phyloP scores from a whole-genome alignment of 129 eudicot species.

The Artemisia annua region DNA sequence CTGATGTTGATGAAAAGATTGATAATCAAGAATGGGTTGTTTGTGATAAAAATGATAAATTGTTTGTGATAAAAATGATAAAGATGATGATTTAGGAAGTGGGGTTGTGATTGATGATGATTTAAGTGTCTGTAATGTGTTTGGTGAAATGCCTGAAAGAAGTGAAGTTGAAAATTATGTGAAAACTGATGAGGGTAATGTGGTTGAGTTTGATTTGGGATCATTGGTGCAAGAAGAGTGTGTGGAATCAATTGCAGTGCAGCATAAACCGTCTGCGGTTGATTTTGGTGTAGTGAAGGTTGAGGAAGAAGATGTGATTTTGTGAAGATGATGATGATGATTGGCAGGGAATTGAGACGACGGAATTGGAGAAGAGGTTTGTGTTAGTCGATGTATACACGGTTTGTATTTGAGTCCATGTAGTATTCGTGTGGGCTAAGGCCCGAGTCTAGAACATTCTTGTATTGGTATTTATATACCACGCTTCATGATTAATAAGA shows the following conservation, averaged over 20 bases:
- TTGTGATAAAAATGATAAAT: no score
- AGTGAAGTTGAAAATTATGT: constrained; percentile 3
- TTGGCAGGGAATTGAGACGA: constrained; percentile 79
- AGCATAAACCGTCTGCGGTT: not conserved
- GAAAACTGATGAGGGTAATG: constrained; percentile 7
- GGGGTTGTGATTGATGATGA: constrained; percentile 33
- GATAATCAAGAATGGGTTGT: constrained; percentile 29
- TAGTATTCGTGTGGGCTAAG: no score
- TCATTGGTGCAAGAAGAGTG: constrained; percentile 11
- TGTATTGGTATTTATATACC: no score
- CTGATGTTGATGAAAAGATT: constrained; percentile 20
- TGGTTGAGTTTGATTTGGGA: constrained; percentile 10
- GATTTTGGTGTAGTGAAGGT: constrained; percentile 27
- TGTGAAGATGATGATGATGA: constrained; percentile 47
- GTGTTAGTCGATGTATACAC: no score
- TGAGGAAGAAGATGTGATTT: constrained; percentile 40
- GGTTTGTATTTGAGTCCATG: no score
- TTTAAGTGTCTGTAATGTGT: no score
- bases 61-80: constrained; percentile 19
- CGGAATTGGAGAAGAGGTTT: constrained; percentile 60
- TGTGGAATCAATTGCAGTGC: constrained; percentile 3
- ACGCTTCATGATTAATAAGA: no score
- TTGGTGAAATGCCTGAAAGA: constrained; percentile 32
- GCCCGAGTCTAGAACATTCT: no score
- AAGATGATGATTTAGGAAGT: constrained; percentile 22